These are phyloP conservation scores for Gynostemma pentaphyllum DNA, from an alignment of 306 rosid genomes.

Conservation along the genomic window DNA sequence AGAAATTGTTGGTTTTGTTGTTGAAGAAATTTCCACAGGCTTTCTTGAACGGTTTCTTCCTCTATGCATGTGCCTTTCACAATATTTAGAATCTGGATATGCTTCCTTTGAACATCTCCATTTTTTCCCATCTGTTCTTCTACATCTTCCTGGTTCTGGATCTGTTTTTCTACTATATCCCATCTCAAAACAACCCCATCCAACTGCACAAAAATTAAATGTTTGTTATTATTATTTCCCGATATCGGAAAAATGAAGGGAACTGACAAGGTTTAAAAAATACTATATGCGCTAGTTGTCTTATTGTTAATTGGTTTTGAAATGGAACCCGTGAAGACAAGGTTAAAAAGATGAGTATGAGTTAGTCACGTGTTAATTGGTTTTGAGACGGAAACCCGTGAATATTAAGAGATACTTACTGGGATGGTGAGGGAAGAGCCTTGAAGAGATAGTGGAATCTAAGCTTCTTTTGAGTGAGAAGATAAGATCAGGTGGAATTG, in stretches of 20 bases:
- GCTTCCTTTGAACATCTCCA: conserved; percentile 99
- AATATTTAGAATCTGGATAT: conserved; percentile 97
- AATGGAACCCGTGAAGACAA: too few relatives aligned
- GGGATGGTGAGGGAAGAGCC: conserved; percentile 76
- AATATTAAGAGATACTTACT: conserved; percentile 33
- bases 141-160: conserved; percentile 99
- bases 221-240: background rate
- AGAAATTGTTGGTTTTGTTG: conserved; percentile 7
- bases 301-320: too few relatives aligned
- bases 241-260: background rate
- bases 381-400: too few relatives aligned
- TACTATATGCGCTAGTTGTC: too few relatives aligned
- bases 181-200: conserved; percentile 95
- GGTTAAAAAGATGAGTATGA: too few relatives aligned
- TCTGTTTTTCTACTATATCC: conserved; percentile 90
- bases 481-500: conserved; percentile 83
- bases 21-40: conserved; percentile 95
- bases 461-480: conserved; percentile 70
- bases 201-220: conserved; percentile 43
- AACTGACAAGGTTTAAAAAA: too few relatives aligned
- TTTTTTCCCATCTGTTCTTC: conserved; percentile 99
- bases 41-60: conserved; percentile 99
- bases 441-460: conserved; percentile 59
- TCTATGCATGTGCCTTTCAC: conserved; percentile 98
- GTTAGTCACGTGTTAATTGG: too few relatives aligned